phyloP scores from a whole-genome alignment of 78 protist genomes.

The Dictyostelium intermedium region DNA sequence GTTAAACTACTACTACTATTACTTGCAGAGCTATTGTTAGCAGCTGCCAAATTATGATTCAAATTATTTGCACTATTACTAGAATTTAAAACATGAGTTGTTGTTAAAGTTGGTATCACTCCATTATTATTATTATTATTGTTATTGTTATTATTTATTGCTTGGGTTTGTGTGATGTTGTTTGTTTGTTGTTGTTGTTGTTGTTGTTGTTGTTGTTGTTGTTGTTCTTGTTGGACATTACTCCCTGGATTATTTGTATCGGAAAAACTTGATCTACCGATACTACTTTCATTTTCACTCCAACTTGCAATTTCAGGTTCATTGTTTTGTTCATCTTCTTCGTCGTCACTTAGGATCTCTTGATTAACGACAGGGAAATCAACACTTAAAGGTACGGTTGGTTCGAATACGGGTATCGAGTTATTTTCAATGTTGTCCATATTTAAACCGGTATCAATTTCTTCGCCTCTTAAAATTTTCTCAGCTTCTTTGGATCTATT shows the following conservation, averaged over 20 bases:
- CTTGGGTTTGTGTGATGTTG: not conserved
- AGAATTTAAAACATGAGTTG: not conserved
- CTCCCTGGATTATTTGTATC: not conserved
- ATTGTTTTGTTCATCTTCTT: slow-evolving; percentile 26
- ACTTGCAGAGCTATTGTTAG: not conserved
- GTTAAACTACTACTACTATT: slow-evolving; percentile 8
- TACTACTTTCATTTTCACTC: slow-evolving; percentile 59
- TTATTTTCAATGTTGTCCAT: slow-evolving; percentile 60
- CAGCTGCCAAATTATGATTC: not conserved
- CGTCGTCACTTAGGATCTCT: slow-evolving; percentile 54
- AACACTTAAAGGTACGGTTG: not conserved
- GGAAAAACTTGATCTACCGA: slow-evolving; percentile 67
- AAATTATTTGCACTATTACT: not conserved
- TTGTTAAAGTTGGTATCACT: not conserved
- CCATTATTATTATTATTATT: not conserved
- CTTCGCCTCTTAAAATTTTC: slow-evolving; percentile 35
- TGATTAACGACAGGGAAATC: slow-evolving; percentile 32
- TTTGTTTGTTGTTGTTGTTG: not conserved
- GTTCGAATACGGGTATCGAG: not conserved
- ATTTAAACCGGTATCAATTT: slow-evolving; percentile 23
- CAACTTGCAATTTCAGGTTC: slow-evolving; percentile 14
- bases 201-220: not conserved
- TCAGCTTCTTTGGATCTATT: slow-evolving; percentile 55
- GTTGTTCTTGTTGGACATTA: not conserved
- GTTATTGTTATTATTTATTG: slow-evolving; percentile 7